phyloP scores from a whole-genome alignment of 495 filamentous ascomycete genomes.

The Usnea hakonensis region DNA sequence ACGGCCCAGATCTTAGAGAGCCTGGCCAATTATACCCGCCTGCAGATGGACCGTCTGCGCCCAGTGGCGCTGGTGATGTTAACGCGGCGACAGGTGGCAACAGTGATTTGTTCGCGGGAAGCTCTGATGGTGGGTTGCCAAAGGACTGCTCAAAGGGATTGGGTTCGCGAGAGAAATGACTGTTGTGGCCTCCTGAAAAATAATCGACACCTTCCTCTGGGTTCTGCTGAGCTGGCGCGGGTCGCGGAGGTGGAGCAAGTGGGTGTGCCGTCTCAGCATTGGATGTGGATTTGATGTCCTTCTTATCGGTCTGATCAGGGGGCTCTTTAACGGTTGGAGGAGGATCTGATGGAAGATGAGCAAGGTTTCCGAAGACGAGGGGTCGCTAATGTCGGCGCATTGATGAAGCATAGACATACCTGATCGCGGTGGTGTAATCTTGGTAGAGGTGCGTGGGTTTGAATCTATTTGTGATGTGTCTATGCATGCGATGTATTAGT shows the following conservation, averaged over 20 bases:
- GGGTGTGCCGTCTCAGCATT: constrained; percentile 47
- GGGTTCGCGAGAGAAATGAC: constrained; percentile 69
- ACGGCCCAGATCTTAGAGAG: constrained; percentile 80
- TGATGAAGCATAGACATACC: constrained; percentile 19
- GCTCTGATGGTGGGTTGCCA: constrained; percentile 63
- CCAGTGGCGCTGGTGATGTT: constrained; percentile 76
- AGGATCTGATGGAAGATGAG: constrained; percentile 32
- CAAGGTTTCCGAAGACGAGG: constrained; percentile 4
- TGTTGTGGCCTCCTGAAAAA: constrained; percentile 56
- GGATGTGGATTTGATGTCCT: constrained; percentile 26
- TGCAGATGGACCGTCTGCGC: constrained; percentile 60
- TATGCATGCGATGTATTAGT: constrained; percentile 16
- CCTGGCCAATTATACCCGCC: constrained; percentile 70
- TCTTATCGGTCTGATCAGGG: constrained; percentile 37
- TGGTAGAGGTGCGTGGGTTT: constrained; percentile 17
- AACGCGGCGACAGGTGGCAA: constrained; percentile 86
- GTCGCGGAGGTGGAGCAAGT: constrained; percentile 74
- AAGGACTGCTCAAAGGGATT: constrained; percentile 98
- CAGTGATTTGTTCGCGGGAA: constrained; percentile 64
- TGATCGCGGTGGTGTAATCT: constrained; percentile 24
- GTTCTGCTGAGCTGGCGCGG: constrained; percentile 43
- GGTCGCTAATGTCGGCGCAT: neutral
- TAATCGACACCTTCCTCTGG: constrained; percentile 64
- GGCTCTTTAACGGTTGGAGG: constrained; percentile 35
- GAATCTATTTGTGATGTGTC: constrained; percentile 21